Evolutionary conservation across 2,329 filamentous ascomycete species (phyloP).

Genomic region (Ascochyta clinopodiicola): DNA sequence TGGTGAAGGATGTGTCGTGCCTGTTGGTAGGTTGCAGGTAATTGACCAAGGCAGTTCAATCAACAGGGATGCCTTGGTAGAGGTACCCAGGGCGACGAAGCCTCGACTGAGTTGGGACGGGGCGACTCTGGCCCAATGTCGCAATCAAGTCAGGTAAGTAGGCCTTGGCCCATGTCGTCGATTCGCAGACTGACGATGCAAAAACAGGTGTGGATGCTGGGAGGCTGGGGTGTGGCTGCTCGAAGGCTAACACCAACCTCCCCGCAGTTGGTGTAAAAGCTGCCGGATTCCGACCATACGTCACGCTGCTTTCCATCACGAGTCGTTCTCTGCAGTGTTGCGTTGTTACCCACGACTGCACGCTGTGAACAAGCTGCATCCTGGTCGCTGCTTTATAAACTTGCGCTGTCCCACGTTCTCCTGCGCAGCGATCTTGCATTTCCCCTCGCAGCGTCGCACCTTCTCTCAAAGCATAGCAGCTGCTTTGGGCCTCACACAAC

Average conservation of each 20-base stretch:
- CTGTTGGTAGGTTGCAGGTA: neutral
- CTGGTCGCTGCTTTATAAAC: constrained; percentile 5
- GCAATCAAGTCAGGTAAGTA: neutral
- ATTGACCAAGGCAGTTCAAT: constrained; percentile 12
- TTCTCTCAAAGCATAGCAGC: constrained; percentile 1
- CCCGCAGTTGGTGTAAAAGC: constrained; percentile 10
- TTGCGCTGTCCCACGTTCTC: constrained; percentile 8
- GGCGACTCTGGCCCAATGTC: neutral
- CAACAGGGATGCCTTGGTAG: constrained; percentile 5
- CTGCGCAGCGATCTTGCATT: neutral
- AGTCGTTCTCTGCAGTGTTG: constrained; percentile 18
- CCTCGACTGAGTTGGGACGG: neutral
- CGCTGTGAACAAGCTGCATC: constrained; percentile 10
- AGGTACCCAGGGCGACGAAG: constrained; percentile 3
- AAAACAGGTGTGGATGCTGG: constrained; percentile 10
- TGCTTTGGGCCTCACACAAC: constrained; percentile 1
- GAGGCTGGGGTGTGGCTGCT: constrained; percentile 10
- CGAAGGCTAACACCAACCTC: constrained; percentile 9
- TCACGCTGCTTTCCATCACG: constrained; percentile 13
- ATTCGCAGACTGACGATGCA: constrained; percentile 1
- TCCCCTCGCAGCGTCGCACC: constrained; percentile 4
- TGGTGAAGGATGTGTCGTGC: neutral
- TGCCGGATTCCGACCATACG: constrained; percentile 10
- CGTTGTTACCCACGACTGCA: constrained; percentile 15
- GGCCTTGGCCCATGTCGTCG: constrained; percentile 4